Base-by-base conservation (phyloP, 805 yeast species). In the Candida anglica region DNA sequence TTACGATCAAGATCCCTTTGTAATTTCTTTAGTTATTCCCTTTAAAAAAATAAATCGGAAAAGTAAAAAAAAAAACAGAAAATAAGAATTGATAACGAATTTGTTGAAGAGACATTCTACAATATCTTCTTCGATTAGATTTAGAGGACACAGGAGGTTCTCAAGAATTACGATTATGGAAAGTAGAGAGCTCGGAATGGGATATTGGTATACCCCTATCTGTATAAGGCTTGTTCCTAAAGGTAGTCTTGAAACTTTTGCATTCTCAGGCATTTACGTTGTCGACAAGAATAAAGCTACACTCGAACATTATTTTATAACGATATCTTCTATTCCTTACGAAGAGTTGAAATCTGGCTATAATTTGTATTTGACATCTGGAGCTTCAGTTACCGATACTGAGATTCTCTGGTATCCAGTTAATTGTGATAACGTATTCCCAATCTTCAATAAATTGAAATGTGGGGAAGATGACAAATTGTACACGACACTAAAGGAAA, bases 201-300 rank as follows among this genome's bases (percentile, higher is more conserved):
- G 32, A 29, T 52, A 56, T 58, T 27, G 37, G 17, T 45, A 41
- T 27, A 19, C 39, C 1, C 55, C 60, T 2, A 45, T 56, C 6
- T 36, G 54, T 8, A 32, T 56, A 2, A 39, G 60, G 19, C 37
- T 50, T n/a, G 31, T 48, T n/a, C 37, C 36, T 14, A 38, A 40
- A 3, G 5, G 7, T 10, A 25, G 19, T 11, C 38, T 37, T 7
- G 48, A 44, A 2, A 32, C 33, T 3, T 37, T 44, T 26, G 54
- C 50, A 4, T 14, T 33, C 26, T 54, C 61, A 2, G 63, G 63
- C 7, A 40, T 53, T 3, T 43, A n/a, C n/a, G n/a, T n/a, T n/a
- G n/a, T n/a, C n/a, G n/a, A n/a, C n/a, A n/a, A n/a, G n/a, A n/a
- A n/a, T n/a, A n/a, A n/a, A n/a, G n/a, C n/a, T n/a, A n/a, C n/a